phyloP scores from a whole-genome alignment of 1,139 yeast genomes.

The Hyphopichia wangnamkhiaoensis region DNA sequence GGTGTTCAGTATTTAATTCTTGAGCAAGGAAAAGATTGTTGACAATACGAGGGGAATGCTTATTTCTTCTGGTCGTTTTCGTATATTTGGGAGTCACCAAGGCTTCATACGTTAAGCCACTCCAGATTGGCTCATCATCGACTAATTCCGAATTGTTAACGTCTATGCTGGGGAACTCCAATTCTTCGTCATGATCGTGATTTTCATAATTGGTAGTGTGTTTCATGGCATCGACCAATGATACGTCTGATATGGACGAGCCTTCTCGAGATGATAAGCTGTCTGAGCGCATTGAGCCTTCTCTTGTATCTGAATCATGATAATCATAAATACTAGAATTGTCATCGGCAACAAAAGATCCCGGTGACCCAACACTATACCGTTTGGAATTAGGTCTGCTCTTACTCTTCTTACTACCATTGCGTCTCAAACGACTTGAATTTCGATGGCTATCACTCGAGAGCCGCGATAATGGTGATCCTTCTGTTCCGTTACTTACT shows the following conservation, averaged over 20 bases:
- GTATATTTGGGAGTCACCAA: constrained; percentile 56
- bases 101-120: constrained; percentile 38
- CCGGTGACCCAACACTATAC: background rate
- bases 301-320: constrained; percentile 6
- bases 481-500: background rate
- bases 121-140: constrained; percentile 26
- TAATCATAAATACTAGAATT: constrained; percentile 6
- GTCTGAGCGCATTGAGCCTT: background rate
- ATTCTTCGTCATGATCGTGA: constrained; percentile 13
- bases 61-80: constrained; percentile 46
- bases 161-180: constrained; percentile 12
- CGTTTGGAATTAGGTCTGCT: constrained; percentile 1
- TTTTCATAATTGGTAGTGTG: constrained; percentile 10
- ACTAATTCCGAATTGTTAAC: constrained; percentile 8
- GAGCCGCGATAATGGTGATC: background rate
- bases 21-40: constrained; percentile 77
- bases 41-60: constrained; percentile 44
- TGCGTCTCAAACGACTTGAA: background rate
- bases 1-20: constrained; percentile 49
- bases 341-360: constrained; percentile 5
- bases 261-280: constrained; percentile 7
- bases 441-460: background rate
- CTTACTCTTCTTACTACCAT: constrained; percentile 1
- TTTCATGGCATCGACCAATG: constrained; percentile 3
- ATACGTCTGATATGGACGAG: constrained; percentile 4